Evolutionary conservation across 352 stramenopile species (phyloP).

Genomic region (Peronospora destructor): DNA sequence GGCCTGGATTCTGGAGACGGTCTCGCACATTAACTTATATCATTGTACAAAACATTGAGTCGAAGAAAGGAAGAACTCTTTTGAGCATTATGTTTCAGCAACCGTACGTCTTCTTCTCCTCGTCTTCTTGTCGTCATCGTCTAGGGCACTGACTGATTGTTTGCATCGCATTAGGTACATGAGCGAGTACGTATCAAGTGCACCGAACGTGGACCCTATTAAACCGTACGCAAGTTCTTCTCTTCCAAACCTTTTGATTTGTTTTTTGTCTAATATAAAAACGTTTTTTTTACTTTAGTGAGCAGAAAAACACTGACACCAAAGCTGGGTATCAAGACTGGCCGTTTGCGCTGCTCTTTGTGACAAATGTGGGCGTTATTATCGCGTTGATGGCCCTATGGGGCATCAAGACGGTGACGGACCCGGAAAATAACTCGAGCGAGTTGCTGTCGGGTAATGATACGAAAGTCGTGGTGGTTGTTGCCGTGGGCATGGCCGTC

Average conservation of each 20-base stretch:
- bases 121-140: neutral
- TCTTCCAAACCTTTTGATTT: neutral
- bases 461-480: conserved; percentile 50
- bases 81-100: conserved; percentile 25
- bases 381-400: conserved; percentile 57
- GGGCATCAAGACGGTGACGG: conserved; percentile 56
- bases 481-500: conserved; percentile 50
- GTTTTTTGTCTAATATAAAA: neutral
- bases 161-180: conserved; percentile 26
- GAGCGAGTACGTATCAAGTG: conserved; percentile 27
- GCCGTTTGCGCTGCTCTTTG: conserved; percentile 75
- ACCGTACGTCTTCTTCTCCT: conserved; percentile 17
- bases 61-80: neutral
- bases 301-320: conserved; percentile 18
- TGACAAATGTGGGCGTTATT: conserved; percentile 71
- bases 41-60: neutral
- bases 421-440: conserved; percentile 35
- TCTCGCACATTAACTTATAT: no score
- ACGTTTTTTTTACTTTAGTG: conserved; percentile 15
- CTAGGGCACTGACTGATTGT: conserved; percentile 2
- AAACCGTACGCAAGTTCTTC: conserved; percentile 40
- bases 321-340: conserved; percentile 55
- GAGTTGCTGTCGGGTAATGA: conserved; percentile 46
- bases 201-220: conserved; percentile 51
- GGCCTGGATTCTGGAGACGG: no score